These are phyloP conservation scores for Letharia columbiana DNA, from an alignment of 495 filamentous ascomycete species.

Conservation along the genomic window DNA sequence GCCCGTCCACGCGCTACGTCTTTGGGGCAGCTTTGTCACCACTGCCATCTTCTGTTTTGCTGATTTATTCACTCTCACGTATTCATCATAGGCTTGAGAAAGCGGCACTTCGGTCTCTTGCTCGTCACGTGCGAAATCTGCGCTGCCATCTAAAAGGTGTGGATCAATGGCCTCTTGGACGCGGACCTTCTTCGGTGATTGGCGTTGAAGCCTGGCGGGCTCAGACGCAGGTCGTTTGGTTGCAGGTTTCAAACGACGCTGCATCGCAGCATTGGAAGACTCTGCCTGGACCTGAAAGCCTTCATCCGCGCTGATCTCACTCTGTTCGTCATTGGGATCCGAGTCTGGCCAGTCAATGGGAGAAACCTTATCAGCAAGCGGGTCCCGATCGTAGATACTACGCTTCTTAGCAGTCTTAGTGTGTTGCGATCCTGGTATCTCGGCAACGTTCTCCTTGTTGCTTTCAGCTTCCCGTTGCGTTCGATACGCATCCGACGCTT, in stretches of 20 bases:
- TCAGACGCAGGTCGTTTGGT: conserved; percentile 8
- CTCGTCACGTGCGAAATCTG: neutral
- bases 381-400: conserved; percentile 30
- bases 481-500: neutral
- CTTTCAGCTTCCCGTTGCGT: conserved; percentile 17
- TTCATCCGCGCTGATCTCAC: conserved; percentile 19
- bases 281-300: conserved; percentile 26
- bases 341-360: conserved; percentile 10
- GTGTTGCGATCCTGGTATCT: conserved; percentile 11
- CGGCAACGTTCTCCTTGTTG: conserved; percentile 25
- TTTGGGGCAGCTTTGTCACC: conserved; percentile 30
- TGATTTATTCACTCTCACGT: conserved; percentile 12
- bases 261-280: conserved; percentile 13
- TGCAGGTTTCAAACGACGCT: conserved; percentile 15
- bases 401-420: neutral
- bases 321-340: neutral
- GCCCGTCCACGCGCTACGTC: conserved; percentile 39
- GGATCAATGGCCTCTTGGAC: neutral
- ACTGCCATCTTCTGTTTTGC: conserved; percentile 16
- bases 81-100: conserved; percentile 15
- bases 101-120: neutral
- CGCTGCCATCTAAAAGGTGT: neutral
- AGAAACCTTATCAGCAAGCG: conserved; percentile 24
- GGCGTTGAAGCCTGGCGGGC: neutral
- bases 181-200: conserved; percentile 13